These are phyloP conservation scores for Pseudocercospora crystallina DNA, from an alignment of 2,329 filamentous ascomycete genomes.

Conservation along the genomic window DNA sequence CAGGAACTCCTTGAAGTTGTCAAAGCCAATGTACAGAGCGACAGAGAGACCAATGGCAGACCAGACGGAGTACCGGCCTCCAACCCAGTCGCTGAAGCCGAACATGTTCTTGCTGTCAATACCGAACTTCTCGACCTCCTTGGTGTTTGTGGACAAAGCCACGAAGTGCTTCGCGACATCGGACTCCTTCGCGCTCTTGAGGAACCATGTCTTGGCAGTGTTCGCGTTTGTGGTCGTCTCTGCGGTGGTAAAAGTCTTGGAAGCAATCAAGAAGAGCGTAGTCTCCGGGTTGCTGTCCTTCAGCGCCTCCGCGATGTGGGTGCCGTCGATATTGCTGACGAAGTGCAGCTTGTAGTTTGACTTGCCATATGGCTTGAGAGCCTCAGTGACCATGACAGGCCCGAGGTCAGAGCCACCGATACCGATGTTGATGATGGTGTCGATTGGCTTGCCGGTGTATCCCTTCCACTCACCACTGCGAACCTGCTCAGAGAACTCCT, in stretches of 20 bases:
- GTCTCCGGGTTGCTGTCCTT: slow-evolving; percentile 89
- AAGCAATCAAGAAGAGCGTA: slow-evolving; percentile 96
- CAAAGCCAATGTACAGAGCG: slow-evolving; percentile 89
- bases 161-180: slow-evolving; percentile 98
- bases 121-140: slow-evolving; percentile 95
- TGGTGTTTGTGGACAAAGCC: slow-evolving; percentile 91
- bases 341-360: slow-evolving; percentile 89
- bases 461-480: slow-evolving; percentile 96
- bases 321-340: slow-evolving; percentile 99
- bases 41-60: slow-evolving; percentile 96
- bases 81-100: slow-evolving; percentile 97
- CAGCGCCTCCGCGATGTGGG: slow-evolving; percentile 92
- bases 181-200: slow-evolving; percentile 70
- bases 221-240: slow-evolving; percentile 98
- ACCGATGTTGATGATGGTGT: slow-evolving; percentile 95
- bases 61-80: slow-evolving; percentile 98
- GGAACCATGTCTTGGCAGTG: slow-evolving; percentile 95
- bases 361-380: slow-evolving; percentile 90
- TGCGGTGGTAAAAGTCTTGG: slow-evolving; percentile 98
- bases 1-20: slow-evolving; percentile 97
- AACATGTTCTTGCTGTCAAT: slow-evolving; percentile 99
- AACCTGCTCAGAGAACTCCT: slow-evolving; percentile 94
- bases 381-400: slow-evolving; percentile 98
- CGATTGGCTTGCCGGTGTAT: slow-evolving; percentile 94
- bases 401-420: slow-evolving; percentile 98